Evolutionary conservation across 805 yeast species (phyloP).

Genomic region (Spathaspora sp.): DNA sequence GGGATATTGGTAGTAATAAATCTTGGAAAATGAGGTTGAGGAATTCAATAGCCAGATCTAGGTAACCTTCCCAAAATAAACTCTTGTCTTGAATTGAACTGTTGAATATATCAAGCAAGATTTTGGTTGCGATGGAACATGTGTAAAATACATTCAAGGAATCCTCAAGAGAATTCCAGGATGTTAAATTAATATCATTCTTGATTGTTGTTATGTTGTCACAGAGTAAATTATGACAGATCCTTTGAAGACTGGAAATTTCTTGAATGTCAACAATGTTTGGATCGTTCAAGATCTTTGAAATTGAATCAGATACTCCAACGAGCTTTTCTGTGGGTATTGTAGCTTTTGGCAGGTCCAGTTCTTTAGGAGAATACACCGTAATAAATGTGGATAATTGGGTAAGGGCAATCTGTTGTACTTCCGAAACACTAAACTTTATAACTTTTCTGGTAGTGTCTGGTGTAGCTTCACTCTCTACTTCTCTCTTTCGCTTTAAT

Average conservation of each 20-base stretch:
- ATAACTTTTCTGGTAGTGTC: conserved; percentile 3
- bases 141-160: neutral
- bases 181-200: neutral
- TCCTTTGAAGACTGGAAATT: conserved; percentile 1
- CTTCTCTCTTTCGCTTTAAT: conserved; percentile 4
- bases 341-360: neutral
- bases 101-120: conserved; percentile 40
- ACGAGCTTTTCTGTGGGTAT: conserved; percentile 1
- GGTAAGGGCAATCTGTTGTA: neutral
- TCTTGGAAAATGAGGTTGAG: conserved; percentile 30
- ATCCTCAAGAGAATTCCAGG: neutral
- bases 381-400: neutral
- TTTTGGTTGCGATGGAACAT: conserved; percentile 14
- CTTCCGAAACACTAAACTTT: neutral
- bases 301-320: neutral
- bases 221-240: conserved; percentile 2
- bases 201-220: neutral
- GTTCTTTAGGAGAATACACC: neutral
- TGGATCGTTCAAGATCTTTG: neutral
- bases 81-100: conserved; percentile 38
- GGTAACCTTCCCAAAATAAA: conserved; percentile 43
- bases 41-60: conserved; percentile 38
- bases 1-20: conserved; percentile 15
- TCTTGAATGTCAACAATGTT: neutral
- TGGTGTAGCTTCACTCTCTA: conserved; percentile 2